phyloP scores from a whole-genome alignment of 305 asterid species.

The Plantago lanceolata region DNA sequence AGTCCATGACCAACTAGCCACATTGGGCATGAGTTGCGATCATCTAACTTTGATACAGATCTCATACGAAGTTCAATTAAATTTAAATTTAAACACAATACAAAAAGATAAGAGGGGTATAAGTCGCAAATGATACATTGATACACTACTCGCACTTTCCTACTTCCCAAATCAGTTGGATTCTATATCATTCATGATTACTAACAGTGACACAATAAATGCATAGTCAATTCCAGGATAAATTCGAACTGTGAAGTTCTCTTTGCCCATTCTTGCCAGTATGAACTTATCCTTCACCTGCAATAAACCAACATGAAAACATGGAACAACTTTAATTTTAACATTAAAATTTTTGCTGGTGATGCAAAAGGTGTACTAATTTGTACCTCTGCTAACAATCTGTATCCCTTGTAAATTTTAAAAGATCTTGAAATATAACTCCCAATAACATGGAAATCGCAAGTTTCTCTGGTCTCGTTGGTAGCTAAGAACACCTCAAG shows the following conservation, averaged over 20 bases:
- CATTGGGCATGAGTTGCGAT: no score
- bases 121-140: no score
- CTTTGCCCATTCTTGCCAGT: constrained; percentile 2
- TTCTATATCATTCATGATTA: constrained; percentile 35
- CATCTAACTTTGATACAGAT: no score
- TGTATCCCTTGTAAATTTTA: constrained; percentile 39
- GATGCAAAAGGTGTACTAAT: not conserved
- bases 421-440: constrained; percentile 38
- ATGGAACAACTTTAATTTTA: not conserved
- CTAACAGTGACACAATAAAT: constrained; percentile 41
- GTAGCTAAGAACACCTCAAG: constrained; percentile 44
- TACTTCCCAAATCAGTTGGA: not conserved
- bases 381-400: constrained; percentile 18
- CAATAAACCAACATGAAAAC: not conserved
- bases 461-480: constrained; percentile 23
- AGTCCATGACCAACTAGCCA: no score
- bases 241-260: constrained; percentile 24
- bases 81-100: no score
- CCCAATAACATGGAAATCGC: constrained; percentile 43
- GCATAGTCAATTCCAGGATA: constrained; percentile 51
- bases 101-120: no score
- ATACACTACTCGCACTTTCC: no score
- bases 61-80: no score
- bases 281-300: constrained; percentile 8
- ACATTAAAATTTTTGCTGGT: not conserved